Conservation (phyloP, 78 protist species). For the Blattamonas nauphoetae region DNA sequence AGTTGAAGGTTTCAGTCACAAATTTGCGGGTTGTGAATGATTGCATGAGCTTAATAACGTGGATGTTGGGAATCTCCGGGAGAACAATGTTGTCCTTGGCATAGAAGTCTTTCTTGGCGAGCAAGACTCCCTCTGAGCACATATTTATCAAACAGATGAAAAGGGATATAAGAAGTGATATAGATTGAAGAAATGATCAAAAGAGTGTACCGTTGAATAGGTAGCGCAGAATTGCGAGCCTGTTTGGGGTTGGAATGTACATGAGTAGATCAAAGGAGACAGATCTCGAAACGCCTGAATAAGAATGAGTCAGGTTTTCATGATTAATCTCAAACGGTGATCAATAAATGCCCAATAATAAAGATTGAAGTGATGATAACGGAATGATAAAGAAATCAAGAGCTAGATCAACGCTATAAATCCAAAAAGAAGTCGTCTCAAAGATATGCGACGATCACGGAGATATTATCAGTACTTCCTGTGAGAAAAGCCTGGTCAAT, state of each 20-base stretch:
- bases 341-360: too few relatives aligned
- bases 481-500: constrained; percentile 19
- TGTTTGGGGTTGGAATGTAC: background rate
- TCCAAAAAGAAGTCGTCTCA: too few relatives aligned
- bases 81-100: background rate
- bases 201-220: background rate
- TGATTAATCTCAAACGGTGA: too few relatives aligned
- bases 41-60: background rate
- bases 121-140: background rate
- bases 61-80: constrained; percentile 4
- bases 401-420: too few relatives aligned
- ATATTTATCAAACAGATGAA: background rate
- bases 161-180: too few relatives aligned
- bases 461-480: constrained; percentile 29
- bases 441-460: constrained; percentile 10
- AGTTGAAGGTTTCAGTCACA: constrained; percentile 12
- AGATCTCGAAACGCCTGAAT: too few relatives aligned
- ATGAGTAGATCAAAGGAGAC: background rate
- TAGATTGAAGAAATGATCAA: too few relatives aligned
- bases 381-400: too few relatives aligned
- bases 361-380: too few relatives aligned
- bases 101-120: background rate
- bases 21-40: background rate
- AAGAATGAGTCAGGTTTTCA: too few relatives aligned
- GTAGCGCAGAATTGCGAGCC: background rate